Base-by-base conservation (phyloP, 2,329 filamentous ascomycete species). In the Beauveria brongniartii region DNA sequence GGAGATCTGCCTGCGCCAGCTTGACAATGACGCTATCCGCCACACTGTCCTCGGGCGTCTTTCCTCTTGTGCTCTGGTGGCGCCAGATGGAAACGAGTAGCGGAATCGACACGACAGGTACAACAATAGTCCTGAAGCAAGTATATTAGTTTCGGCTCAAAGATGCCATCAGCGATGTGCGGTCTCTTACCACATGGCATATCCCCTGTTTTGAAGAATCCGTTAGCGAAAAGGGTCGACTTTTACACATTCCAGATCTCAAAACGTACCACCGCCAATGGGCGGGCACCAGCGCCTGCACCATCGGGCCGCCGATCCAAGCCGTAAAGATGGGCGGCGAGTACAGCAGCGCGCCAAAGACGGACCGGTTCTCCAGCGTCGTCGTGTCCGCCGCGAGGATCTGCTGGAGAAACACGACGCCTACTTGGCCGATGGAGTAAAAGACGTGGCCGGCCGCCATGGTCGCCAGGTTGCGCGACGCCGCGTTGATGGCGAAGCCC, bases 331-430 rank as follows among this genome's bases (percentile, higher is more conserved):
- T 73, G 65, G 85, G 87, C 0, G 84, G 84, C 18, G 82, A 72
- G 64, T 84, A 80, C 3, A 83, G 83, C 14, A 86, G 70, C 2
- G 80, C 82, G 3, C 81, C 82, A 65, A 84, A 78, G 3, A 88
- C 69, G 16, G 83, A 83, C 61, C 85, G 81, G 66, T 86, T 85
- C 20, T 81, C 70, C 50, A 87, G 71, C 64, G 82, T 78, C 55
- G 80, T 85, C 1, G 82, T 84, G 69, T 88, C 84, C 34, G 85
- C 85, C 54, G 87, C 80, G 69, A 88, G 85, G 46, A 88, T 81
- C 67, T 87, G 84, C 67, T 86, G 81, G 24, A 86, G 70, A 53
- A 87, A 82, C 62, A 83, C 78, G 7, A 86, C 72, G 8, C 82
- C 83, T 0, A 82, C 85, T 50, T 73, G 77, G 3, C 83, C 84